Conservation (phyloP, 2,329 filamentous ascomycete species). For the Sporothrix brasiliensis region DNA sequence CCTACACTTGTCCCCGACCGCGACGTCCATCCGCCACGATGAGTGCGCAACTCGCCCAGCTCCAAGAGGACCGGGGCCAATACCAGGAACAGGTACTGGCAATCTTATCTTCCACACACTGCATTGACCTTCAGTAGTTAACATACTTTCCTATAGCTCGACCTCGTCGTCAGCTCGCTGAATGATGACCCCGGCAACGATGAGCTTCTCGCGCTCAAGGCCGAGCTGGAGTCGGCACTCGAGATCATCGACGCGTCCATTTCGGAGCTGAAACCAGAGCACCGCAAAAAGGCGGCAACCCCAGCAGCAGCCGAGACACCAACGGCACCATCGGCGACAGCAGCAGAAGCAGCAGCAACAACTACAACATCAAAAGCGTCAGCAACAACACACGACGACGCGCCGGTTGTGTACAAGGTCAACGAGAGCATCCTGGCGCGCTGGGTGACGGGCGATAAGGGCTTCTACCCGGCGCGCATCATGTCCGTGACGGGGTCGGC, state of each 20-base stretch:
- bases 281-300: constrained; percentile 43
- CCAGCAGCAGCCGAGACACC: not conserved
- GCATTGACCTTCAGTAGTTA: not conserved
- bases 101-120: not conserved
- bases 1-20: not conserved
- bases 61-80: constrained; percentile 56
- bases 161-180: constrained; percentile 74
- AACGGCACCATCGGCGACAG: constrained; percentile 48
- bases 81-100: constrained; percentile 60
- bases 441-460: constrained; percentile 86
- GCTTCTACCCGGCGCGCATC: constrained; percentile 90
- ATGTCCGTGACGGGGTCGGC: constrained; percentile 90
- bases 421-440: constrained; percentile 90
- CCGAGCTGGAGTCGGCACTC: constrained; percentile 82
- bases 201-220: constrained; percentile 75
- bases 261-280: constrained; percentile 71
- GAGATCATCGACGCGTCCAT: constrained; percentile 77
- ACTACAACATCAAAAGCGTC: constrained; percentile 44
- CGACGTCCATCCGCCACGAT: constrained; percentile 40
- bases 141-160: constrained; percentile 58
- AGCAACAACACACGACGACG: constrained; percentile 40
- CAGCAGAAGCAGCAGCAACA: constrained; percentile 34
- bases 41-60: constrained; percentile 43
- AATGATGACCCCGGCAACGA: constrained; percentile 78
- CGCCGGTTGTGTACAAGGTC: constrained; percentile 68